Conservation (phyloP, 176 grass and related monocot genomes). For the Phyllostachys edulis region DNA sequence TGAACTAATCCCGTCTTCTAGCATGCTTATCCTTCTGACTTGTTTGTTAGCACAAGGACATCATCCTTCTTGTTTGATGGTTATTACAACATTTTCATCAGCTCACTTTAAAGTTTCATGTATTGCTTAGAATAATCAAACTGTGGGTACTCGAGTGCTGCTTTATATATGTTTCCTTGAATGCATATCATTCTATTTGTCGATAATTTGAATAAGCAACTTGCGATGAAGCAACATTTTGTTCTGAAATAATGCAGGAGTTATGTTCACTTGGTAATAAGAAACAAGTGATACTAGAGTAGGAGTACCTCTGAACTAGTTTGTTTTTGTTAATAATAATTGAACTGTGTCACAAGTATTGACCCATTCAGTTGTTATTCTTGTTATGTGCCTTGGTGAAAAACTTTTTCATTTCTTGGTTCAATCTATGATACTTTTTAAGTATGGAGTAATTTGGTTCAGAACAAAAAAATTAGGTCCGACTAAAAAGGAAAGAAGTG, state of each 20-base stretch:
- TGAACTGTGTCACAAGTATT: not conserved
- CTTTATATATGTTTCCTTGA: not conserved
- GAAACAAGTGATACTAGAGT: not conserved
- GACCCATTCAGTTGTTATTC: not conserved
- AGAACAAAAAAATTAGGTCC: not conserved
- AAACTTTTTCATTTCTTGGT: not conserved
- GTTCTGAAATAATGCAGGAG: not conserved
- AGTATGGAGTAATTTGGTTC: not conserved
- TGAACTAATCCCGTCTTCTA: not conserved
- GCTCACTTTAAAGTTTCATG: not conserved
- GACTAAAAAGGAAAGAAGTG: not conserved
- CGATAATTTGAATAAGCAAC: not conserved
- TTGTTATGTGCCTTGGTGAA: not conserved
- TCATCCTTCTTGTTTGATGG: not conserved
- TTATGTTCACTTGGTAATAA: not conserved
- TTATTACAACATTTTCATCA: not conserved
- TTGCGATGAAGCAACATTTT: not conserved
- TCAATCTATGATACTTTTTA: not conserved
- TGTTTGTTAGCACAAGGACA: not conserved
- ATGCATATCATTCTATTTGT: not conserved
- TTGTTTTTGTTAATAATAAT: not conserved
- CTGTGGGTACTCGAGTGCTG: not conserved
- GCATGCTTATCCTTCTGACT: not conserved
- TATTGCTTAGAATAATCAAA: not conserved
- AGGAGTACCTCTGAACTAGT: not conserved